phyloP scores from a whole-genome alignment of 179 eudicot genomes.

The Pouteria campechiana region DNA sequence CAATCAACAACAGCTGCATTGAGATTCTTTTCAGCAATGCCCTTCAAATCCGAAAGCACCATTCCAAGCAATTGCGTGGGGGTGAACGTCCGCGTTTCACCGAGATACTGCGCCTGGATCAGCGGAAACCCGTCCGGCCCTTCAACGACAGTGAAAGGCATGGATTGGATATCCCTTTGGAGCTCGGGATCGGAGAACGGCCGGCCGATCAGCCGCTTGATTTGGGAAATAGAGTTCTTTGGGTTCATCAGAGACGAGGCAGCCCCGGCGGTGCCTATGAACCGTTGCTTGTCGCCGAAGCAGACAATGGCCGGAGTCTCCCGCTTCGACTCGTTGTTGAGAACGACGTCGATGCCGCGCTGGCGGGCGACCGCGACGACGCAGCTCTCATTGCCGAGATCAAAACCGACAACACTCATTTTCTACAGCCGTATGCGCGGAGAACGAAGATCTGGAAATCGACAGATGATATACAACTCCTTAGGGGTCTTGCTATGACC shows the following conservation, averaged over 20 bases:
- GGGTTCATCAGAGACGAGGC: conserved; percentile 90
- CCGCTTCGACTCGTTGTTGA: conserved; percentile 82
- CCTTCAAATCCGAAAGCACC: conserved; percentile 70
- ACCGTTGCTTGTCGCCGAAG: conserved; percentile 86
- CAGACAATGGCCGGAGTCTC: conserved; percentile 89
- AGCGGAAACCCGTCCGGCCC: conserved; percentile 92
- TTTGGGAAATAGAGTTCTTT: conserved; percentile 73
- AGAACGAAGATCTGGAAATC: no score
- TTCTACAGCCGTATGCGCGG: no score
- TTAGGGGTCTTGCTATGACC: no score
- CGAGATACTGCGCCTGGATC: conserved; percentile 66
- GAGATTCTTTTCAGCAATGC: conserved; percentile 78
- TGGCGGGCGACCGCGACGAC: conserved; percentile 95
- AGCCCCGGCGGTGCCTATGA: conserved; percentile 89
- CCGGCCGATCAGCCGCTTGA: conserved; percentile 73
- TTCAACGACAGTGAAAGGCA: conserved; percentile 70
- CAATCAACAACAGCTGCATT: conserved; percentile 83
- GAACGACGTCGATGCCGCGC: conserved; percentile 90
- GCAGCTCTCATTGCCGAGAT: conserved; percentile 80
- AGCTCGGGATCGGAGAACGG: conserved; percentile 75
- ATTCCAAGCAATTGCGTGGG: conserved; percentile 81
- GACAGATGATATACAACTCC: no score
- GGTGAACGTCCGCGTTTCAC: conserved; percentile 55
- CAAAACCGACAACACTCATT: conserved; percentile 96
- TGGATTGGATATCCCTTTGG: conserved; percentile 53